Percentiles rank a stretch among this genome's conserved stretches.
phyloP scores from a whole-genome alignment of 495 filamentous ascomycete species.

The Daldinia caldariorum region DNA sequence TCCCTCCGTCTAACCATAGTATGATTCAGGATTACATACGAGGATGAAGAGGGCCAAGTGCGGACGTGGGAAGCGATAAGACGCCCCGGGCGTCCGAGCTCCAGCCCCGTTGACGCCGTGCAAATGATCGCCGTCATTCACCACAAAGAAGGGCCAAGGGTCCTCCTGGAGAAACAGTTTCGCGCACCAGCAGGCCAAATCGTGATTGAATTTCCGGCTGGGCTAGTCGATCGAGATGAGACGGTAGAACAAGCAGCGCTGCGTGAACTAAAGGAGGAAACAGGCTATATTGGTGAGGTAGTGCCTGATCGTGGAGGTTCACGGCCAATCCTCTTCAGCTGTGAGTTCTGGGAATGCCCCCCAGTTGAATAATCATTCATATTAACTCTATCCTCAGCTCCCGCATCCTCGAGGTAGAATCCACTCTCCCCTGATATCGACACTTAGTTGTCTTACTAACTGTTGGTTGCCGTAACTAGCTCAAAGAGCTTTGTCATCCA shows the following conservation, averaged over 20 bases:
- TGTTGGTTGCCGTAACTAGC: constrained; percentile 68
- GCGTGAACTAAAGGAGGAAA: constrained; percentile 82
- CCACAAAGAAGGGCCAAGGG: constrained; percentile 50
- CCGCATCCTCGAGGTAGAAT: constrained; percentile 49
- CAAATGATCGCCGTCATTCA: constrained; percentile 77
- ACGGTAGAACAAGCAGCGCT: constrained; percentile 74
- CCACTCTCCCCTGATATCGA: background rate
- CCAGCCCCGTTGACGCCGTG: constrained; percentile 76
- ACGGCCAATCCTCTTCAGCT: constrained; percentile 79
- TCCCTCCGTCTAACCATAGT: constrained; percentile 5
- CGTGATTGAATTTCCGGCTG: constrained; percentile 78
- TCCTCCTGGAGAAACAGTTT: constrained; percentile 80
- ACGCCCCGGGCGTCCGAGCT: constrained; percentile 68
- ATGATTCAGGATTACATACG: constrained; percentile 66
- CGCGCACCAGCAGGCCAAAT: constrained; percentile 76
- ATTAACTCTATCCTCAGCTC: constrained; percentile 40
- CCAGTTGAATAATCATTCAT: background rate
- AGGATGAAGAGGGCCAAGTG: constrained; percentile 67
- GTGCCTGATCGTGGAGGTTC: constrained; percentile 39
- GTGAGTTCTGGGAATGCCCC: constrained; percentile 50
- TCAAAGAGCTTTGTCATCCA: constrained; percentile 76
- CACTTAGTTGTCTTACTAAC: constrained; percentile 50
- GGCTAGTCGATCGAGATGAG: constrained; percentile 77
- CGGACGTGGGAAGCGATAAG: constrained; percentile 77
- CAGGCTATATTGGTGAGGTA: constrained; percentile 76